Conservation (phyloP, 768 basidiomycete genomes). For the Phlegmacium glaucopus region DNA sequence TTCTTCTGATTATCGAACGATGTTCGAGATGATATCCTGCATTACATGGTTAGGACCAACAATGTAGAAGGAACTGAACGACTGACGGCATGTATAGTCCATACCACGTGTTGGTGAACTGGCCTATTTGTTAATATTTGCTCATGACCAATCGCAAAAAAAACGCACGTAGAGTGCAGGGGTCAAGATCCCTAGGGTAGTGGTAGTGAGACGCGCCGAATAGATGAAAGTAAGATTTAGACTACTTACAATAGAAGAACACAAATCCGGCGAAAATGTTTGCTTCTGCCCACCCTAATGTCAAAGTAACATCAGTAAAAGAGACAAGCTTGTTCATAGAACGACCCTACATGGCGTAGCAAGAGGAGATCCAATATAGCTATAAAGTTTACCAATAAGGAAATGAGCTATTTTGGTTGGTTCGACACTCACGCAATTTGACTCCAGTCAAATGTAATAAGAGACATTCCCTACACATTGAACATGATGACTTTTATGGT, state of each 20-base stretch:
- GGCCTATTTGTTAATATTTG: neutral
- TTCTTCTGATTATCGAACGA: conserved; percentile 61
- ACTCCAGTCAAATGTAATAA: conserved; percentile 50
- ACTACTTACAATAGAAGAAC: conserved; percentile 55
- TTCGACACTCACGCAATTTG: conserved; percentile 51
- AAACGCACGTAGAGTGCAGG: conserved; percentile 50
- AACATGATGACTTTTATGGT: conserved; percentile 33
- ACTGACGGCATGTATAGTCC: conserved; percentile 50
- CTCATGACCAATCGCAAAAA: neutral
- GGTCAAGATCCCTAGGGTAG: conserved; percentile 43
- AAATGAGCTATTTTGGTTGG: neutral
- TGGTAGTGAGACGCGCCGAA: neutral
- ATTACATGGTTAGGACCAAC: neutral
- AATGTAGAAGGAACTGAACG: neutral
- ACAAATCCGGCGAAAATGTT: conserved; percentile 60
- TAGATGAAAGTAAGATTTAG: neutral
- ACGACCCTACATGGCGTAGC: conserved; percentile 37
- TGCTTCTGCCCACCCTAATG: conserved; percentile 64
- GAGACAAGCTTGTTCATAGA: neutral
- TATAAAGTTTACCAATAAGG: conserved; percentile 5
- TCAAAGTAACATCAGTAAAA: neutral
- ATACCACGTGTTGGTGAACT: conserved; percentile 64
- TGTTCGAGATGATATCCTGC: conserved; percentile 51
- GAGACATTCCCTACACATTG: conserved; percentile 37
- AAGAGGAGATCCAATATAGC: conserved; percentile 51